phyloP scores from a whole-genome alignment of 1,284 basidiomycete genomes.

The Phellinidium pouzarii region DNA sequence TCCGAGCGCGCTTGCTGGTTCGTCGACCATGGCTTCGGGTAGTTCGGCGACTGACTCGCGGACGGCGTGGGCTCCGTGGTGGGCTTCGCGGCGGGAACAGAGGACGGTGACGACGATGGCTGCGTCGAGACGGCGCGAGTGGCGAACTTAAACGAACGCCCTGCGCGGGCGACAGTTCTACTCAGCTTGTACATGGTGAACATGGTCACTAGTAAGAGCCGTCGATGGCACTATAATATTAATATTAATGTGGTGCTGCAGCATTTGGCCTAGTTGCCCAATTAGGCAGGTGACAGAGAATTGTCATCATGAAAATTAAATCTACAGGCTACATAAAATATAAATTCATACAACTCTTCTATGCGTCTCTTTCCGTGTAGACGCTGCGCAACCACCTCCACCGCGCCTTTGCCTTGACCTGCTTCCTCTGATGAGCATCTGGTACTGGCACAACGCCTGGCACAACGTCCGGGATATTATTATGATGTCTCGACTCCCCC shows the following conservation, averaged over 20 bases:
- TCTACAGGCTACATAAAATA: constrained; percentile 1
- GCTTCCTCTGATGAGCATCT: background rate
- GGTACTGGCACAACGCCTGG: too few species aligned
- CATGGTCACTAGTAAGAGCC: background rate
- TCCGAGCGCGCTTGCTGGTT: constrained; percentile 28
- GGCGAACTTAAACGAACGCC: constrained; percentile 1
- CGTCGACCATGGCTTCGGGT: constrained; percentile 34
- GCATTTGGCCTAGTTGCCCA: background rate
- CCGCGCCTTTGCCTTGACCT: constrained; percentile 23
- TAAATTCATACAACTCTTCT: background rate
- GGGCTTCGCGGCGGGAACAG: constrained; percentile 20
- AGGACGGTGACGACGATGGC: background rate
- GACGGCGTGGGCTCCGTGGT: constrained; percentile 22
- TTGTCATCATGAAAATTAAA: constrained; percentile 19
- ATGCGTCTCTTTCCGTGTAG: constrained; percentile 9
- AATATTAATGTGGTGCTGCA: too few species aligned
- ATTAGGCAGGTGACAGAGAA: background rate
- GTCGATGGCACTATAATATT: background rate
- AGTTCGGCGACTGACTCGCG: constrained; percentile 34
- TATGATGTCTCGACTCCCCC: too few species aligned
- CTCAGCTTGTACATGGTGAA: constrained; percentile 15
- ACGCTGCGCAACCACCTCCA: constrained; percentile 34
- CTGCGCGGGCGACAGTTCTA: constrained; percentile 9
- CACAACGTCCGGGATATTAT: too few species aligned
- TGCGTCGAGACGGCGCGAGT: constrained; percentile 1